Evolutionary conservation across 106 monocot genomes (phyloP), one percentile per base, ranked within the genome.

Genomic region (Apostasia shenzhenica): DNA sequence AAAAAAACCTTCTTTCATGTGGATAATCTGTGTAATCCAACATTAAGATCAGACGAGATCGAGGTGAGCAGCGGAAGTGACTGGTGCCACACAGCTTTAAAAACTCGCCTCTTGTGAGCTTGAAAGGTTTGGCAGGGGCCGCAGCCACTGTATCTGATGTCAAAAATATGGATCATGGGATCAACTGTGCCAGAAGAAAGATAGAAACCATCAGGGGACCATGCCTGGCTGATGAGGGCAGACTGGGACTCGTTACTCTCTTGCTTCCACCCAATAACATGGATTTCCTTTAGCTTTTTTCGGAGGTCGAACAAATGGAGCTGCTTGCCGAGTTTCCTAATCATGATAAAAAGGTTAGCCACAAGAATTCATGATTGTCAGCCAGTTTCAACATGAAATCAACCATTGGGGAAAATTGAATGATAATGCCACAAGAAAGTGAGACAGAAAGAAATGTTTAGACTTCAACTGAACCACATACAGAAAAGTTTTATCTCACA

Each of bases 181-280:
- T 94, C 94, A 0, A 79, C 79, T 7, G 94, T 87, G 1, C 94
- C 94, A 1, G 94, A 90, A 13, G 82, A 81, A 4, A 90, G 2
- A 55, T 82, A 80, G 52, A 78, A 75, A 26, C 90, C 94, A 77
- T 90, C 87, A 51, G 87, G 84, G 60, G 94, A 94, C 94, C 94
- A 94, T n/a, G 87, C 62, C 44, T 87, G 90, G 66, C 81, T 94
- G 6, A 94, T 85, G 47, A 94, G 77, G 41, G 87, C 90, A 47
- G 94, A 94, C 13, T 90, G 87, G 2, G 94, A 94, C 54, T 94
- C 94, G 54, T 90, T 94, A 70, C 81, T 85, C 55, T 85, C 86
- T 55, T 94, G 94, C 57, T 87, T 87, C 87, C 87, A 91, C 2
- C 94, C 94, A 55, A 94, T 81, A 45, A 74, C 67, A 71, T 94